These are phyloP conservation scores for Aureobasidium sp. DNA, from an alignment of 2,329 filamentous ascomycete genomes.

Conservation along the genomic window DNA sequence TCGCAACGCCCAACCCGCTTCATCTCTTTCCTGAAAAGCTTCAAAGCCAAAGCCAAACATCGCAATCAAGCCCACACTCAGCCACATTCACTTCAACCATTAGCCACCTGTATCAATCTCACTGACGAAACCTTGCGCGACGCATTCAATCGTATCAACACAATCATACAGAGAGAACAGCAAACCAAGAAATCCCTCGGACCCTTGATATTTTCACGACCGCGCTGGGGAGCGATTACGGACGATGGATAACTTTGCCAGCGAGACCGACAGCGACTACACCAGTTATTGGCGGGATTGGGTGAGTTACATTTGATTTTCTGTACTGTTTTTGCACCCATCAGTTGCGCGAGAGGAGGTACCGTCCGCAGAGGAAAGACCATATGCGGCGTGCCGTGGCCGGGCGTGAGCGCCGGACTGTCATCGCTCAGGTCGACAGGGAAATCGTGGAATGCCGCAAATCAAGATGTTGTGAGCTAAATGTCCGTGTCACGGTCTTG, in stretches of 20 bases:
- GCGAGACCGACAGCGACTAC: slow-evolving; percentile 97
- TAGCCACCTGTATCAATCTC: background rate
- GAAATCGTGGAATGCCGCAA: background rate
- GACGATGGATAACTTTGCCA: slow-evolving; percentile 91
- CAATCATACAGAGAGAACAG: background rate
- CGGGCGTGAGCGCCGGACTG: slow-evolving; percentile 6
- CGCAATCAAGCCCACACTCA: slow-evolving; percentile 2
- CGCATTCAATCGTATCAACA: background rate
- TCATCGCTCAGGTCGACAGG: background rate
- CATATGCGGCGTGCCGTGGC: background rate
- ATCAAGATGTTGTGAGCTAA: background rate
- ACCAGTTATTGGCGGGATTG: slow-evolving; percentile 99
- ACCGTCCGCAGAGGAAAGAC: background rate
- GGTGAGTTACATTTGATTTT: slow-evolving; percentile 54
- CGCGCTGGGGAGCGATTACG: background rate
- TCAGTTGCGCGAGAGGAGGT: background rate
- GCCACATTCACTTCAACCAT: background rate
- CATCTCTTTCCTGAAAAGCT: slow-evolving; percentile 12
- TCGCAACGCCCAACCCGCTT: slow-evolving; percentile 9
- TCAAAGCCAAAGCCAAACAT: background rate
- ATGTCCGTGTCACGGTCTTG: background rate
- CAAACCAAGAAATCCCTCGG: background rate
- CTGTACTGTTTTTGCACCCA: background rate
- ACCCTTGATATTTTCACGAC: background rate
- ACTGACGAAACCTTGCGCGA: background rate